Base-by-base conservation (phyloP, 2,329 filamentous ascomycete species). In the Paramyrothecium roridum region DNA sequence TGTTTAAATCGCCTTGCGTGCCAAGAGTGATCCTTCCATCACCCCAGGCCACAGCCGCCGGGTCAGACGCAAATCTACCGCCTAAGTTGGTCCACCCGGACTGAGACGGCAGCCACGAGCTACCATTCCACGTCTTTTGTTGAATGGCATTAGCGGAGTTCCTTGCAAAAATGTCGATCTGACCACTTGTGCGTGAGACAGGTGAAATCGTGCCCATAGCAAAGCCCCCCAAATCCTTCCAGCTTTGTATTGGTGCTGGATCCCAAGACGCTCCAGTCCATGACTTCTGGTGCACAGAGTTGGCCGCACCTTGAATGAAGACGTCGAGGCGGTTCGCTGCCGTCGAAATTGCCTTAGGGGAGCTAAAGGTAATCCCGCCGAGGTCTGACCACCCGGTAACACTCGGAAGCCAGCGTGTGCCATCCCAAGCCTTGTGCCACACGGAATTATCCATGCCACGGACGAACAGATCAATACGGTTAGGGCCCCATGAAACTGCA, bases 401-500 rank as follows among this genome's bases (percentile, higher is more conserved):
- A 13, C 37, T 43, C 13, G 37, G 37, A 33, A 47, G 40, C 69
- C 66, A 72, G 13, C 54, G 59, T 23, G 63, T 62, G n/a, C 61
- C 61, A 45, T 63, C 61, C 51, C 58, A 62, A 17, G 65, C 61
- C 16, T 65, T 60, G 54, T 65, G 63, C 17, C 52, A 67, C 58
- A 63, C 63, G 62, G 59, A 65, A 65, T 54, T 65, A 57, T 45
- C 64, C 58, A 40, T 71, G 8, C 65, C 64, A 13, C 66, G 58
- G 7, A 64, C 68, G 50, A 68, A 70, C 12, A 70, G 55, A 30
- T 67, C 64, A 30, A 67, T 59, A 46, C 66, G 61, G 51, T 67
- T 62, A 11, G 52, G 23, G 1, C 58, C 67, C 63, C 64, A 67
- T 1, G 63, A 63, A 45, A 67, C 68, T 16, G 37, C 37, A 19